These are phyloP conservation scores for Phaeotremella fagi DNA, from an alignment of 768 basidiomycete genomes.

Conservation along the genomic window DNA sequence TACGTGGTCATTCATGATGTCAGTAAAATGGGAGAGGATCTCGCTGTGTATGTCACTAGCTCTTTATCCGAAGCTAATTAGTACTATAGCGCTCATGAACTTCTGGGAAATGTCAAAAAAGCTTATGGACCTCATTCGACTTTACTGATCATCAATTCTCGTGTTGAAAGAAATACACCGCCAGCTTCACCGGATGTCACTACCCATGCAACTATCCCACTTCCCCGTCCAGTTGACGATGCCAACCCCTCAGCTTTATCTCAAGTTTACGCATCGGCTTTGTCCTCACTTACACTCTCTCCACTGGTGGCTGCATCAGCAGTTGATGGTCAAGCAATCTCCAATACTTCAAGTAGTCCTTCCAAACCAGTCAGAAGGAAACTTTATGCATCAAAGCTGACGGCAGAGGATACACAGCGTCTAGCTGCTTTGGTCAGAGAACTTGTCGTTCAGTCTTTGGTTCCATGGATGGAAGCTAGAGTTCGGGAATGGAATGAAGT, in stretches of 20 bases:
- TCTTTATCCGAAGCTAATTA: not conserved
- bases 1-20: conserved; percentile 48
- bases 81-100: conserved; percentile 30
- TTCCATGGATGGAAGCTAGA: conserved; percentile 96
- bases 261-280: conserved; percentile 39
- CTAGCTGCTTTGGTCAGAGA: conserved; percentile 70
- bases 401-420: conserved; percentile 36
- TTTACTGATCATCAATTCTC: conserved; percentile 46
- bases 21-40: conserved; percentile 24
- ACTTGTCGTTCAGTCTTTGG: conserved; percentile 77
- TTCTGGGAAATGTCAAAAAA: conserved; percentile 43
- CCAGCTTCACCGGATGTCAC: conserved; percentile 27
- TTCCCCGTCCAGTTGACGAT: conserved; percentile 32
- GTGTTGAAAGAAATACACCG: conserved; percentile 7
- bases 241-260: conserved; percentile 30
- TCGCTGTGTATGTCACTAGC: conserved; percentile 24
- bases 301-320: conserved; percentile 16
- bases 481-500: conserved; percentile 89
- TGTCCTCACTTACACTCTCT: conserved; percentile 35
- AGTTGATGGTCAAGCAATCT: conserved; percentile 12
- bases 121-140: conserved; percentile 46
- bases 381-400: conserved; percentile 29
- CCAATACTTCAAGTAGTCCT: conserved; percentile 15
- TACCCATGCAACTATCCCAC: conserved; percentile 35
- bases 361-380: conserved; percentile 22